phyloP scores from a whole-genome alignment of 2,329 filamentous ascomycete genomes.

The Eutypella sp. region DNA sequence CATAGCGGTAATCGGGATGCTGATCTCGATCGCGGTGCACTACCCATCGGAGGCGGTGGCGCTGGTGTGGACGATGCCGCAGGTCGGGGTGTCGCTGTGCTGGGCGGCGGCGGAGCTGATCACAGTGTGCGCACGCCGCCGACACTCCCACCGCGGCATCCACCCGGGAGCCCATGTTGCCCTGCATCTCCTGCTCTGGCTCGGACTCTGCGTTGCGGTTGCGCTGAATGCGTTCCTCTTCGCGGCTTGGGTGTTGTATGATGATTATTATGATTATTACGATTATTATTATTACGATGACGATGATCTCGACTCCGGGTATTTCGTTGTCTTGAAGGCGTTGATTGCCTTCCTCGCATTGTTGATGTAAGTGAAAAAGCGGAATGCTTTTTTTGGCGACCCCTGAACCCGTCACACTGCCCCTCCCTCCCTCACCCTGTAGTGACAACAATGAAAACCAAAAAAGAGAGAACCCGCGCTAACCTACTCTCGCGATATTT shows the following conservation, averaged over 20 bases:
- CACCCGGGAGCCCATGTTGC: constrained; percentile 25
- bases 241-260: constrained; percentile 6
- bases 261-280: constrained; percentile 5
- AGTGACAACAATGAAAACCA: too few relatives aligned
- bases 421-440: background rate
- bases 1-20: too few relatives aligned
- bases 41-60: too few relatives aligned
- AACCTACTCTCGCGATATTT: background rate
- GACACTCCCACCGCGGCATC: constrained; percentile 17
- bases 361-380: constrained; percentile 12
- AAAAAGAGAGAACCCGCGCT: constrained; percentile 3
- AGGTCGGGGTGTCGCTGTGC: constrained; percentile 15
- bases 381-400: background rate
- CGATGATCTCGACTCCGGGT: constrained; percentile 4
- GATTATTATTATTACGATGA: constrained; percentile 10
- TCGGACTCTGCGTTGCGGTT: constrained; percentile 11
- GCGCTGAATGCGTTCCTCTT: constrained; percentile 13
- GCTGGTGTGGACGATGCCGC: constrained; percentile 21
- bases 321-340: constrained; percentile 10
- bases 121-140: constrained; percentile 10
- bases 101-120: constrained; percentile 18
- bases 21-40: too few relatives aligned
- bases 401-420: background rate
- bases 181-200: constrained; percentile 18
- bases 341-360: constrained; percentile 14